These are phyloP conservation scores for Avena atlantica DNA, from an alignment of 176 grass and related monocot species.

Conservation along the genomic window DNA sequence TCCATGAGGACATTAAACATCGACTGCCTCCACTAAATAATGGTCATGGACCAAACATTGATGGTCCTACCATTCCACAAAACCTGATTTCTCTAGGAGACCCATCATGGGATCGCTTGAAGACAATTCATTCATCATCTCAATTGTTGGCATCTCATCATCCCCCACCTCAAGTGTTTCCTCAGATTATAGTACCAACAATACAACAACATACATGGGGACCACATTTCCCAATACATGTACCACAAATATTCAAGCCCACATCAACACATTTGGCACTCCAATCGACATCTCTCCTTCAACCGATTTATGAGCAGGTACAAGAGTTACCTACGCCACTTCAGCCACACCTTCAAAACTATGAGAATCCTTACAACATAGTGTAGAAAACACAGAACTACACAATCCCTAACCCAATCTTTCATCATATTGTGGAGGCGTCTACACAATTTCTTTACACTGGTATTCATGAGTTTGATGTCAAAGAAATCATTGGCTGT, in stretches of 20 bases:
- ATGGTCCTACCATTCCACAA: neutral
- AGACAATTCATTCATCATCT: neutral
- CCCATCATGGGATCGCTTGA: neutral
- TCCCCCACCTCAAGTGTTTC: neutral
- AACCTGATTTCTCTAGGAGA: neutral
- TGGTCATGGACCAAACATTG: neutral
- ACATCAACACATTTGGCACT: too few relatives aligned
- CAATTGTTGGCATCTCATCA: neutral
- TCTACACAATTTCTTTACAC: neutral
- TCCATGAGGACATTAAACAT: neutral
- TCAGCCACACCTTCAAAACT: neutral
- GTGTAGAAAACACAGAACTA: neutral
- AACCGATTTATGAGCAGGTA: too few relatives aligned
- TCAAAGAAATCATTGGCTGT: too few relatives aligned
- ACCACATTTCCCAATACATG: neutral
- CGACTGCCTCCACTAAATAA: neutral
- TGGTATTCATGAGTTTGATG: neutral
- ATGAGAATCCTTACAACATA: neutral
- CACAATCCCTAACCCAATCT: neutral
- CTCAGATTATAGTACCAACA: neutral
- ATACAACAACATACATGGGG: neutral
- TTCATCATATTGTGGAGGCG: neutral
- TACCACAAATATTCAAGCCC: neutral
- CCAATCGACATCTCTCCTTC: too few relatives aligned
- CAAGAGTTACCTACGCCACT: too few relatives aligned